Conservation (phyloP, 2,329 filamentous ascomycete species). For the Phialophora expanda region DNA sequence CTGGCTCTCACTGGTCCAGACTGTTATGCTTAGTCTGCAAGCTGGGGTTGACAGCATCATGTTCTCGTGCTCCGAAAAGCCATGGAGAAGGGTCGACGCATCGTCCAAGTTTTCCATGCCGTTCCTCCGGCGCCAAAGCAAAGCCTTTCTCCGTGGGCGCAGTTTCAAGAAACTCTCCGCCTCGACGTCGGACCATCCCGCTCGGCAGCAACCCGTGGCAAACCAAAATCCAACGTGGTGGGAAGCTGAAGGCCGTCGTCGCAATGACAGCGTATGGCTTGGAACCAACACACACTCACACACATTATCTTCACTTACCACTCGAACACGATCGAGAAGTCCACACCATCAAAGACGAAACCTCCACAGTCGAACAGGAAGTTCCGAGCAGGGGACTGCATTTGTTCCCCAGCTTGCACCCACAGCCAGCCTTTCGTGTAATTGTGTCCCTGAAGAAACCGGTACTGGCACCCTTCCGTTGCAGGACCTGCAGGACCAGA, state of each 20-base stretch:
- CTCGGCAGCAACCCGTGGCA: not conserved
- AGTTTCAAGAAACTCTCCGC: conserved; percentile 1
- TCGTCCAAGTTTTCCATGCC: conserved; percentile 28
- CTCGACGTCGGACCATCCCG: conserved; percentile 1
- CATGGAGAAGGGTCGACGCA: conserved; percentile 57
- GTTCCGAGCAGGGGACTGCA: conserved; percentile 12
- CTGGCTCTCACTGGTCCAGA: conserved; percentile 60
- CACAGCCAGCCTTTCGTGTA: not conserved
- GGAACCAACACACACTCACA: conserved; percentile 28
- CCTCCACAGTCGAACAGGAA: conserved; percentile 18
- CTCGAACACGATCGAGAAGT: conserved; percentile 29
- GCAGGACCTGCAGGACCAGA: not conserved
- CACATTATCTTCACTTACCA: conserved; percentile 16
- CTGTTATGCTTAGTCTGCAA: conserved; percentile 67
- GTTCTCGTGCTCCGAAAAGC: conserved; percentile 72
- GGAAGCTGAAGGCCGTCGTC: conserved; percentile 37
- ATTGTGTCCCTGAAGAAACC: not conserved
- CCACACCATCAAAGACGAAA: conserved; percentile 17
- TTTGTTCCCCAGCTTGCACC: conserved; percentile 19
- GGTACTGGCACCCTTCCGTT: not conserved
- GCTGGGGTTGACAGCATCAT: conserved; percentile 71
- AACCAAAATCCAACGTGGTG: conserved; percentile 32
- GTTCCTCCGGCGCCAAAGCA: conserved; percentile 10
- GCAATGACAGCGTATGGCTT: conserved; percentile 39
- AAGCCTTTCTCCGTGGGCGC: conserved; percentile 13